Base-by-base conservation (phyloP, 441 rosid genomes). In the Croton setiger region DNA sequence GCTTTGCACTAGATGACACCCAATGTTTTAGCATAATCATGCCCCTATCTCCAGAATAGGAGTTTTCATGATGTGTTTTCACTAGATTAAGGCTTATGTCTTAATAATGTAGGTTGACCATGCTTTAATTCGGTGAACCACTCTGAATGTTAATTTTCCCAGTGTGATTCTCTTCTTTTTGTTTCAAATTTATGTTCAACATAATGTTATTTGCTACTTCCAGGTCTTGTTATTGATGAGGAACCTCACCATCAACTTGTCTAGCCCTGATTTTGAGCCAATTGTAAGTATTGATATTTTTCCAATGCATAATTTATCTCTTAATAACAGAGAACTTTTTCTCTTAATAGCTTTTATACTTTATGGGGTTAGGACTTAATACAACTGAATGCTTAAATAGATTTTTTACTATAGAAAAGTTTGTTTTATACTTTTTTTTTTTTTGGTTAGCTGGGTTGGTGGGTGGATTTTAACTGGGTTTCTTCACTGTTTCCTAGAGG, bases 191-290 rank as follows among this genome's bases (percentile, higher is more conserved):
- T 39, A 3, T 47, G 43, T 43, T 10, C 55, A n/a, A 4, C 39
- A 12, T 64, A 63, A 72, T 57, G 67, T 5, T 36, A 36, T 60
- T 5, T 74, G 66, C 23, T 58, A 68, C 62, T 75, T 71, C 33
- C 92, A 93, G 97, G 96, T 83, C 37, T 71, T 86, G 64, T 60
- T 93, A 73, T 78, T 94, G 81, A 89, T 94, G 97, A 82, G 85
- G 81, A 91, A 94, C 79, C 89, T 94, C 14, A 80, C 92, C 36
- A 69, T 84, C 73, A 94, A 94, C 82, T 81, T 94, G 78, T 74
- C 88, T 39, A 87, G 86, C 79, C 98, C 96, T 2, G 96, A 90
- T 76, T 89, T 87, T 76, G 90, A 91, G 83, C 73, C 95, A 76
- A 36, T 81, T 72, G 98, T 91, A 83, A 89, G 98, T 82, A 63